Evolutionary conservation across 208 protist species (phyloP), one percentile per base, ranked within the genome.

Genomic region (Strigomonas culicis): DNA sequence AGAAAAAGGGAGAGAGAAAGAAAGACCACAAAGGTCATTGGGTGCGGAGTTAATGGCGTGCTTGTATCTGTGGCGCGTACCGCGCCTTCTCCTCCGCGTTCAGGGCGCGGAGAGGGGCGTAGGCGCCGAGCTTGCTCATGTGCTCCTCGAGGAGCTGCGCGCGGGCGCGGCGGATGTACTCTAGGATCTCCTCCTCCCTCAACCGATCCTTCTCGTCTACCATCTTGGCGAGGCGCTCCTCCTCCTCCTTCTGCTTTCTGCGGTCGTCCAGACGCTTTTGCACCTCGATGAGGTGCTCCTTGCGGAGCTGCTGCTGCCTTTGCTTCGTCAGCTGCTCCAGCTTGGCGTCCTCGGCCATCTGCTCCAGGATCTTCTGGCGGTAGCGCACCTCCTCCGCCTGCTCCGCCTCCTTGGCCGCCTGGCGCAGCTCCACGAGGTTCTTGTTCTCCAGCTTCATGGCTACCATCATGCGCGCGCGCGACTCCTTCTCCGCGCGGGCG

Each of bases 141-240:
- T 95, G 86, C 57, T 95, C 77, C 47, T 64, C 75, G 60, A 95
- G 66, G 15, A 95, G 66, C 69, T 88, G 70, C 28, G 73, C 85
- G 8, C 88, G 82, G 11, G 88, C 88, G 32, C 88, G 82, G 49
- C 84, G 80, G 63, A 95, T 90, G 72, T 92, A 95, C 61, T 84
- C 85, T 49, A 84, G 79, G 17, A 92, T 68, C 69, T 96, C 75
- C 50, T 86, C 79, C 56, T 90, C 84, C 11, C 68, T 57, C 27
- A 74, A 73, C 39, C 55, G 57, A 28, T 88, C 83, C 41, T 79
- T 61, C 53, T 80, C 81, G 10, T 87, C 81, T 8, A 89, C 81
- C 52, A 88, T 59, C 36, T 71, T 71, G 44, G 80, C 82, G 17
- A 82, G 70, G 36, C 76, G 65, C 52, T 76, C 74, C 68, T 98